Evolutionary conservation across 2,329 filamentous ascomycete genomes (phyloP).

Genomic region (Geosmithia morbida): DNA sequence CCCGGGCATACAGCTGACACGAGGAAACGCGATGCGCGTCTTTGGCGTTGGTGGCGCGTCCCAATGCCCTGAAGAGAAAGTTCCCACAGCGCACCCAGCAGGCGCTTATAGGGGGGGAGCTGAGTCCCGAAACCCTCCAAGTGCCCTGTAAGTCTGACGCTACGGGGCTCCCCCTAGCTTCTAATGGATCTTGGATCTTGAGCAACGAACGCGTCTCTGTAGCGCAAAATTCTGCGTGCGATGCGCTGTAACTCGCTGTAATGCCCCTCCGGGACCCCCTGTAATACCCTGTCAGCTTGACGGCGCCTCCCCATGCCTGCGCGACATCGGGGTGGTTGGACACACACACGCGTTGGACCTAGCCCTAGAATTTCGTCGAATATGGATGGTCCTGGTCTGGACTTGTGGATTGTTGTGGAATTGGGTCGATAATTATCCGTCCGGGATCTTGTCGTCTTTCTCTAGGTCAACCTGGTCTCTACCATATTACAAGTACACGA

Average conservation of each 20-base stretch:
- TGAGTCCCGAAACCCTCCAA: not conserved
- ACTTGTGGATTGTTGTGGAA: too few species aligned
- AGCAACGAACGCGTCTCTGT: too few species aligned
- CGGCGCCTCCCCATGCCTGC: not conserved
- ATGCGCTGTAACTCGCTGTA: too few species aligned
- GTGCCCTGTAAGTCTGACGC: not conserved
- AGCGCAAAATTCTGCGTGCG: too few species aligned
- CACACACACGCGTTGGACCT: not conserved
- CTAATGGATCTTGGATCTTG: too few species aligned
- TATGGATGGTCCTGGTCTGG: not conserved
- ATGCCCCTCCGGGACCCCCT: too few species aligned
- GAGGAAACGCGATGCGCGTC: conserved; percentile 4
- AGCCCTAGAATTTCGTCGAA: not conserved
- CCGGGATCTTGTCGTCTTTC: too few species aligned
- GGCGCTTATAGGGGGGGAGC: not conserved
- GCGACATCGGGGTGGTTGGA: not conserved
- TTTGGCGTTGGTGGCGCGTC: conserved; percentile 6
- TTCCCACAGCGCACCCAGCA: not conserved
- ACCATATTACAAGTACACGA: too few species aligned
- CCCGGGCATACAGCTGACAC: not conserved
- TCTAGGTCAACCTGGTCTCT: too few species aligned
- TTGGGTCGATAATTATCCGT: too few species aligned
- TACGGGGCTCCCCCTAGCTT: not conserved
- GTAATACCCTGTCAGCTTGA: too few species aligned
- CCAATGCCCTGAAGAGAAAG: not conserved